These are phyloP conservation scores for Polyporus arcularius DNA, from an alignment of 768 basidiomycete species.

Conservation along the genomic window DNA sequence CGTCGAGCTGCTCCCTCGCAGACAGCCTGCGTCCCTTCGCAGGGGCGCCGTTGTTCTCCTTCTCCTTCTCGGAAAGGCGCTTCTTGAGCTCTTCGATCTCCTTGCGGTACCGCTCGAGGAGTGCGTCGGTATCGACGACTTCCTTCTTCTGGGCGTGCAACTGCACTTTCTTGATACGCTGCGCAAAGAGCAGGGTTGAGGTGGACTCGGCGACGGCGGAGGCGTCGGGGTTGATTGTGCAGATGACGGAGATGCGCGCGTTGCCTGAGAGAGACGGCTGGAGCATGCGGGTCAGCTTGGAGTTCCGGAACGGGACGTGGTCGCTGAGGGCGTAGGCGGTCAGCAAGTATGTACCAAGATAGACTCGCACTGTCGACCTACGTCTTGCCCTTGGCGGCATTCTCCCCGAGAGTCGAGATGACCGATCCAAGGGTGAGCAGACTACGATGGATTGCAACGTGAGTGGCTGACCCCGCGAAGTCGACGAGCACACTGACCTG, in stretches of 20 bases:
- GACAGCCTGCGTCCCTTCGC: conserved; percentile 43
- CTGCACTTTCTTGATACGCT: conserved; percentile 87
- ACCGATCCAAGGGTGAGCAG: conserved; percentile 91
- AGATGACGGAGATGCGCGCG: conserved; percentile 94
- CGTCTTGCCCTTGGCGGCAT: conserved; percentile 74
- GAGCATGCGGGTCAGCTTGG: conserved; percentile 90
- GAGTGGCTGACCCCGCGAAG: background rate
- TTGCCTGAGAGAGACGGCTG: conserved; percentile 96
- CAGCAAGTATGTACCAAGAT: background rate
- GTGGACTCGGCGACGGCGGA: conserved; percentile 80
- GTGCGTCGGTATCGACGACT: conserved; percentile 87
- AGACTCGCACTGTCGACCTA: conserved; percentile 31
- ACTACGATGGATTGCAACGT: conserved; percentile 39
- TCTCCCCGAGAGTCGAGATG: conserved; percentile 90
- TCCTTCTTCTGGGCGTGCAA: conserved; percentile 92
- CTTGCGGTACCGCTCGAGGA: conserved; percentile 91
- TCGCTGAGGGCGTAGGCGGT: conserved; percentile 48
- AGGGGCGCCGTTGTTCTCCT: conserved; percentile 46
- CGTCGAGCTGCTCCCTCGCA: conserved; percentile 75
- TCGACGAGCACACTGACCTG: conserved; percentile 42
- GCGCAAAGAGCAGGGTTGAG: conserved; percentile 89
- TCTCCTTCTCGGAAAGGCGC: conserved; percentile 69
- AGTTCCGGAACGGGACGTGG: conserved; percentile 94
- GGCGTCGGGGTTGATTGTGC: conserved; percentile 88
- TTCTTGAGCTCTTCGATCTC: conserved; percentile 90